Conservation (phyloP, 306 rosid species). For the Quercus robur region DNA sequence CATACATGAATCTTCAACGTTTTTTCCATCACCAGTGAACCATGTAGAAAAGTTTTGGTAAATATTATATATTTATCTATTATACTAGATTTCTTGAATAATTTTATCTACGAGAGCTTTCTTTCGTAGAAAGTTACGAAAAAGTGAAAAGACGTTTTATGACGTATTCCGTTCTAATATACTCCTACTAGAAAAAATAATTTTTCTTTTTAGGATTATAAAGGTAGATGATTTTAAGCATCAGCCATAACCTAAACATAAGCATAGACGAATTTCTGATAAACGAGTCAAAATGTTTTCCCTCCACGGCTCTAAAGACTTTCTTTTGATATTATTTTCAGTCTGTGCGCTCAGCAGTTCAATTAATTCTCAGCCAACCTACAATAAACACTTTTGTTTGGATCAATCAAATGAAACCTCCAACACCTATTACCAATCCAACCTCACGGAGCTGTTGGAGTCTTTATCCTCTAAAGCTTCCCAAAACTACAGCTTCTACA, state of each 20-base stretch:
- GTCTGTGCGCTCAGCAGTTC: not conserved
- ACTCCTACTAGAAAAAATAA: too few relatives aligned
- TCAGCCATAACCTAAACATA: too few relatives aligned
- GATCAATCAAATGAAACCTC: not conserved
- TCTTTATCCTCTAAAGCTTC: not conserved
- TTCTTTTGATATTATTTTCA: not conserved
- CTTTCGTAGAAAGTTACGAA: too few relatives aligned
- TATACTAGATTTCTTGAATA: too few relatives aligned
- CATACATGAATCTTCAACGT: rapidly evolving
- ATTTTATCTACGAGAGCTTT: too few relatives aligned
- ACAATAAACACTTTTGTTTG: not conserved
- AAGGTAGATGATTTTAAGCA: too few relatives aligned
- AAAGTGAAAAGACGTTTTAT: too few relatives aligned
- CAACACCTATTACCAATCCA: not conserved
- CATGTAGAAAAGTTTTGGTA: too few relatives aligned
- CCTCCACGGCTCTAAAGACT: not conserved
- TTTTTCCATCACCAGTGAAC: too few relatives aligned
- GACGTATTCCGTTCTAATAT: too few relatives aligned
- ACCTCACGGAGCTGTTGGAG: not conserved
- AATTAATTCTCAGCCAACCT: not conserved
- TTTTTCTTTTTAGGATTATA: too few relatives aligned
- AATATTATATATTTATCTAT: too few relatives aligned
- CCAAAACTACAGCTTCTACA: not conserved
- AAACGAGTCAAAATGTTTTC: not conserved
- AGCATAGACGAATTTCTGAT: not conserved